Conservation (phyloP, 495 filamentous ascomycete genomes). For the Trypethelium eluteriae region DNA sequence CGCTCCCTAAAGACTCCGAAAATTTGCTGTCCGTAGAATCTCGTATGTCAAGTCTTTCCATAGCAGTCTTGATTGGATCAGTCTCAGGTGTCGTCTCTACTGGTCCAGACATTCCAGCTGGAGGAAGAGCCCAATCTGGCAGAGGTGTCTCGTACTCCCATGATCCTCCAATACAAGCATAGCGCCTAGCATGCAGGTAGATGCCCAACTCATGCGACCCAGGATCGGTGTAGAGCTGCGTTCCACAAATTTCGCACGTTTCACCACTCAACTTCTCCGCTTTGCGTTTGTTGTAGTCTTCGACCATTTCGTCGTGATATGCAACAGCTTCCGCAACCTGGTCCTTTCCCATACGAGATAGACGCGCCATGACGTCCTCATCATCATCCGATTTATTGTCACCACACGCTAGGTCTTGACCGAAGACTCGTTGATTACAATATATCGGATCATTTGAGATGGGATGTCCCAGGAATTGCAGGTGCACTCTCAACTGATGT, state of each 20-base stretch:
- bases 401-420: conserved; percentile 62
- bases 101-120: conserved; percentile 42
- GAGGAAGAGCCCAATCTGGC: conserved; percentile 80
- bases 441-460: conserved; percentile 98
- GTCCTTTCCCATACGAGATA: conserved; percentile 87
- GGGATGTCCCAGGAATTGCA: conserved; percentile 89
- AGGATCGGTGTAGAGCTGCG: conserved; percentile 87
- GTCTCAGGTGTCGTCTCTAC: conserved; percentile 29
- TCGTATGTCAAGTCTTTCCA: conserved; percentile 29
- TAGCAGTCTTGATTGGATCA: conserved; percentile 30
- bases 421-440: conserved; percentile 86
- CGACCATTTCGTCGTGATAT: conserved; percentile 88
- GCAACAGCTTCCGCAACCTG: conserved; percentile 83
- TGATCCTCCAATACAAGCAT: conserved; percentile 67
- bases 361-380: conserved; percentile 76
- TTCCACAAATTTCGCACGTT: conserved; percentile 69
- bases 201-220: conserved; percentile 82
- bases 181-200: conserved; percentile 84
- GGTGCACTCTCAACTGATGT: conserved; percentile 89
- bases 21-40: background rate
- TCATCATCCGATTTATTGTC: conserved; percentile 64
- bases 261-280: conserved; percentile 89
- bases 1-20: background rate
- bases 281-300: conserved; percentile 72
- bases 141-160: conserved; percentile 84